Evolutionary conservation across 179 eudicot genomes (phyloP), one percentile per base, ranked within the genome.

Genomic region (Drosera spatulata): DNA sequence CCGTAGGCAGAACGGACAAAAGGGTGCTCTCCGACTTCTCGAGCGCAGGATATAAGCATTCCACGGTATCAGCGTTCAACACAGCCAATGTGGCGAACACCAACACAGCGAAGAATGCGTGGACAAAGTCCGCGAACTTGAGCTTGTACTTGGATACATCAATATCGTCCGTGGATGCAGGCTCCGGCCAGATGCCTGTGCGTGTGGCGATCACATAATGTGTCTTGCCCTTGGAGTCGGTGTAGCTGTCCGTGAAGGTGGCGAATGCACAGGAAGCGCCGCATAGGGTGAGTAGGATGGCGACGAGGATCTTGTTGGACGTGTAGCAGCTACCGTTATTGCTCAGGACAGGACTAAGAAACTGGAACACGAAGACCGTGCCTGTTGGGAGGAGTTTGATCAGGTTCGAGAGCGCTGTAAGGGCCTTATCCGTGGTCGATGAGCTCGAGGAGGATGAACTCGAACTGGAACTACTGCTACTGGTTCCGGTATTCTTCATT

Each of bases 171-270:
- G 4, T 47, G 6, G 37, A 37, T 6, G 11, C 12, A 39, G 44
- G 42, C 1, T 64, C 6, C 1, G 90, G 85, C 86, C 87, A 81
- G 1, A 86, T 66, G 0, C 91, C 96, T 13, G 53, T 77, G 2
- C 2, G 7, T 6, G 96, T 88, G 10, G 81, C 88, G 37, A 88
- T 64, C 10, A 81, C 95, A 41, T 88, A 86, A 50, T 60, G 95
- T 3, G 41, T 70, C 52, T 41, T 63, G 41, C 41, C 10, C 1
- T 80, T 55, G 3, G 50, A 52, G 55, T 77, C 94, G 0, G 65
- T 69, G 47, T 75, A 75, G 51, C 76, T 71, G 10, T 75, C 79
- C 0, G 79, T 75, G 42, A 75, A 75, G 7, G 70, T 61, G 8
- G 73, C 63, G 2, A 71, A 22, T 0, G 68, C 62, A 13, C 79